These are phyloP conservation scores for Yamadazyma songkhlaensis DNA, from an alignment of 1,139 yeast genomes.

Conservation along the genomic window DNA sequence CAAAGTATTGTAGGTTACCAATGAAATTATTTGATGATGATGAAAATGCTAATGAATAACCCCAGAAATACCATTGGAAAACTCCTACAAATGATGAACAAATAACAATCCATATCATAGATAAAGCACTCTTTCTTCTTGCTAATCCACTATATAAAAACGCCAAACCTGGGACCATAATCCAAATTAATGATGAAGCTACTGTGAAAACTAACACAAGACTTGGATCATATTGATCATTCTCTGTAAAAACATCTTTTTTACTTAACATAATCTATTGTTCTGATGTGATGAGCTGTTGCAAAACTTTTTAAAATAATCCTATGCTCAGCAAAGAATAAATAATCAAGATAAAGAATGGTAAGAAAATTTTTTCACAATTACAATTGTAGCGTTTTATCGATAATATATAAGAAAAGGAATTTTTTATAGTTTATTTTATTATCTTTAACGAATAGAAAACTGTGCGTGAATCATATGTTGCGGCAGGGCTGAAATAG, in stretches of 20 bases:
- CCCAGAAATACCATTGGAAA: slow-evolving; percentile 98
- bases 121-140: slow-evolving; percentile 84
- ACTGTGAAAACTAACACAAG: slow-evolving; percentile 44
- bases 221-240: slow-evolving; percentile 41
- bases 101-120: slow-evolving; percentile 80
- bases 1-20: slow-evolving; percentile 81
- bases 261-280: slow-evolving; percentile 10
- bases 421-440: background rate
- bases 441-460: slow-evolving; percentile 4
- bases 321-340: no score
- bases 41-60: slow-evolving; percentile 87
- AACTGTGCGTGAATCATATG: background rate
- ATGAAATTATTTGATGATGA: slow-evolving; percentile 76
- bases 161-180: slow-evolving; percentile 95
- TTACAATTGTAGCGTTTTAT: no score
- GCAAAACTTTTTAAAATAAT: no score
- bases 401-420: no score
- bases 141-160: slow-evolving; percentile 92
- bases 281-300: no score
- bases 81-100: slow-evolving; percentile 77
- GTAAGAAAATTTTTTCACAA: no score
- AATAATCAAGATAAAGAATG: no score
- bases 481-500: no score
- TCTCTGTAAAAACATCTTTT: slow-evolving; percentile 37
- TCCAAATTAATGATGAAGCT: slow-evolving; percentile 75